Evolutionary conservation across 495 filamentous ascomycete genomes (phyloP).

Genomic region (Xylaria palmicola): DNA sequence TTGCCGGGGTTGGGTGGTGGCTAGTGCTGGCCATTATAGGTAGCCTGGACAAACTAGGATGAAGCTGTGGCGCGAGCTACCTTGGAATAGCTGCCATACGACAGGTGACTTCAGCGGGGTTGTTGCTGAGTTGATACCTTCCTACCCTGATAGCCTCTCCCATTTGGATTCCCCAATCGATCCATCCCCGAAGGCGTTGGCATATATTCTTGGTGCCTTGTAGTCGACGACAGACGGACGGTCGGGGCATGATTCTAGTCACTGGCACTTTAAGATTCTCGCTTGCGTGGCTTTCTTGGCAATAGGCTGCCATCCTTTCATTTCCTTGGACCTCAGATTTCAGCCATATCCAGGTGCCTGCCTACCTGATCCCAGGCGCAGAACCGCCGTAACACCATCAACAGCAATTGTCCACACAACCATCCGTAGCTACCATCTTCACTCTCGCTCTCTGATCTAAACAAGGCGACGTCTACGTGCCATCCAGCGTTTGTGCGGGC

Average conservation of each 20-base stretch:
- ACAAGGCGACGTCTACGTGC: not conserved
- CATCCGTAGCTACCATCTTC: not conserved
- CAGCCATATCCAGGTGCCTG: too few relatives aligned
- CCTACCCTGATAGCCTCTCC: not conserved
- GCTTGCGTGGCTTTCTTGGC: constrained; percentile 4
- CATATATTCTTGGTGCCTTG: not conserved
- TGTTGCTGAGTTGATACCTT: not conserved
- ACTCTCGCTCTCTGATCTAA: not conserved
- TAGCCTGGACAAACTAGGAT: not conserved
- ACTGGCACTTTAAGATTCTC: not conserved
- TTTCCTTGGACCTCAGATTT: too few relatives aligned
- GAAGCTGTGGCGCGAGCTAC: constrained; percentile 29
- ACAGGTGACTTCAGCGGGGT: constrained; percentile 25
- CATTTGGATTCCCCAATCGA: not conserved
- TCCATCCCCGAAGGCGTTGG: not conserved
- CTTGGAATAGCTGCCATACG: not conserved
- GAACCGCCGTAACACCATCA: not conserved
- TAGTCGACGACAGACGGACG: not conserved
- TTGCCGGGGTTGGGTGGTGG: too few relatives aligned
- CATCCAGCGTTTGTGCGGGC: not conserved
- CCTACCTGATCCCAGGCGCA: not conserved
- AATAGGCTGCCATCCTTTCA: constrained; percentile 1
- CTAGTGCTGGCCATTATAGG: too few relatives aligned
- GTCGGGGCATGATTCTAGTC: not conserved
- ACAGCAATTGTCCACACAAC: not conserved